phyloP scores from a whole-genome alignment of 257 asterid genomes.

The Ilex asprella region DNA sequence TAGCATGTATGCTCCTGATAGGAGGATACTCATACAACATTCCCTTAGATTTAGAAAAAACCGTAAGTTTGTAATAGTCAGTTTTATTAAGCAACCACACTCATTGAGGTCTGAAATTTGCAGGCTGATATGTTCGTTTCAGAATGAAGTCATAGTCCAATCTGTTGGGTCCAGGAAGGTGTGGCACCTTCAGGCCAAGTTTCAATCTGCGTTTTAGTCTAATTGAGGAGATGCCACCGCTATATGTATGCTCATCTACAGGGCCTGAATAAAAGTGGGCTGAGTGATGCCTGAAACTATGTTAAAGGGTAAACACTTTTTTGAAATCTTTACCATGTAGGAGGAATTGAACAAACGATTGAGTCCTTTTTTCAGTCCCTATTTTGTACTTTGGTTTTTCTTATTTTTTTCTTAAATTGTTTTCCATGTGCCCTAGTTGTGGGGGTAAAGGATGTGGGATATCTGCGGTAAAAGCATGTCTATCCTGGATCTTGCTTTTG shows the following conservation, averaged over 20 bases:
- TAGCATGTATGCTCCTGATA: too few relatives aligned
- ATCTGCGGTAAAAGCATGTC: too few relatives aligned
- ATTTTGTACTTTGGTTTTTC: background rate
- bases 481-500: too few relatives aligned
- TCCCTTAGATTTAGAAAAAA: too few relatives aligned
- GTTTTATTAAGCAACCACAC: background rate
- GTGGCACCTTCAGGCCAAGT: background rate
- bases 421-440: too few relatives aligned
- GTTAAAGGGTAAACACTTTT: background rate
- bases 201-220: background rate
- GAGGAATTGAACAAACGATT: background rate
- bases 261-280: background rate
- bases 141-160: background rate
- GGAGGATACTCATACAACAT: too few relatives aligned
- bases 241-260: background rate
- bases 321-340: background rate
- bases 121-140: background rate
- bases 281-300: too few relatives aligned
- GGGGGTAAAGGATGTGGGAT: too few relatives aligned
- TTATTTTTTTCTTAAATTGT: too few relatives aligned
- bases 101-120: background rate
- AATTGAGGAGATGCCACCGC: too few relatives aligned
- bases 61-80: too few relatives aligned
- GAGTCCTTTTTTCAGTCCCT: background rate
- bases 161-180: background rate